Evolutionary conservation across 352 stramenopile species (phyloP).

Genomic region (Pythium rhizo-oryzae): DNA sequence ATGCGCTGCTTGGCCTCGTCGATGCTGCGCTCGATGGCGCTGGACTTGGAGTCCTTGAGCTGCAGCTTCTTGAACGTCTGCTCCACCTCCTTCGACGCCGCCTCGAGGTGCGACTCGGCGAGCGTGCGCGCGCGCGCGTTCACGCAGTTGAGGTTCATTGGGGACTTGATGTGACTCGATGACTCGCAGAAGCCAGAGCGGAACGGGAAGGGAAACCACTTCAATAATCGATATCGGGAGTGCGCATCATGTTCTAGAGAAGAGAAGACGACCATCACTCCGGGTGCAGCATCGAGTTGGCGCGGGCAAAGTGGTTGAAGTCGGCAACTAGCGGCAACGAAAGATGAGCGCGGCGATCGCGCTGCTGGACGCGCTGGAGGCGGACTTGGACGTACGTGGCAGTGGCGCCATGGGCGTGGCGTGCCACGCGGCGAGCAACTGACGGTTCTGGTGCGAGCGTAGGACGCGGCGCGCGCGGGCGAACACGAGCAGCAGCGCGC

Average conservation of each 20-base stretch:
- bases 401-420: background rate
- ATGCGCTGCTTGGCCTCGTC: conserved; percentile 41
- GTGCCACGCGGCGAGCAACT: background rate
- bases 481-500: conserved; percentile 5
- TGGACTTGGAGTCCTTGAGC: conserved; percentile 50
- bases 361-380: conserved; percentile 37
- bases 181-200: conserved; percentile 11
- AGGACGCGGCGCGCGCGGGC: conserved; percentile 6
- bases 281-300: background rate
- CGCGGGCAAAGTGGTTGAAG: conserved; percentile 29
- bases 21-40: conserved; percentile 37
- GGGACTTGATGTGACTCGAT: no score
- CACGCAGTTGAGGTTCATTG: conserved; percentile 75
- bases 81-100: conserved; percentile 66
- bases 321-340: background rate
- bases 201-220: no score
- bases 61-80: conserved; percentile 58
- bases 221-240: no score
- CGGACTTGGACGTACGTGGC: conserved; percentile 30
- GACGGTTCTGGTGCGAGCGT: background rate
- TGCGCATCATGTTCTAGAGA: background rate
- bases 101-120: conserved; percentile 70
- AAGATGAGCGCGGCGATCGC: conserved; percentile 33
- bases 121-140: conserved; percentile 50
- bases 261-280: conserved; percentile 32